Base-by-base conservation (phyloP, 805 yeast genomes). In the Suhomyces canberraensis region DNA sequence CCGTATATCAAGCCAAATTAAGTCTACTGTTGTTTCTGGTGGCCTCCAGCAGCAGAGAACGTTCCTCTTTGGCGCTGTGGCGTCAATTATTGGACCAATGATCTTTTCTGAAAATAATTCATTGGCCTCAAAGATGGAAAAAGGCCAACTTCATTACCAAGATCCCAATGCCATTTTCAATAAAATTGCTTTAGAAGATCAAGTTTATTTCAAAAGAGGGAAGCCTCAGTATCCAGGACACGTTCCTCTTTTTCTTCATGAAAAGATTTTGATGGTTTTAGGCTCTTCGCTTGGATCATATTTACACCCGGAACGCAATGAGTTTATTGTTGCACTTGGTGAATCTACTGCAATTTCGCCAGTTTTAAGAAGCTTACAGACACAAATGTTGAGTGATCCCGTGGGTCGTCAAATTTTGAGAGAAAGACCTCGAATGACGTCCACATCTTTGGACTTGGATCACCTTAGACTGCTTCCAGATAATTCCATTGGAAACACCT, bases 291-390 rank as follows among this genome's bases (percentile, higher is more conserved):
- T 85, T 14, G 91, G 90, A 16, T 83, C 96, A 0, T 79, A 69
- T 50, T 66, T 76, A 34, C 89, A 84, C 51, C 95, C 93, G 4
- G 88, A 82, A 49, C 62, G 81, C 38, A 86, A 86, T 40, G 78
- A 77, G 41, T 79, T 81, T 50, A 83, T 85, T 40, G 89, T 83
- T 16, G 89, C 85, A 25, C 67, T 85, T 47, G 98, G 98, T 1
- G 98, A 93, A 56, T 79, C 91, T 11, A 84, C 96, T 0, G 95
- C 96, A 6, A 68, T 84, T 27, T 79, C 83, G 8, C 73, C 71
- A 20, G 78, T 89, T 22, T 70, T 95, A 36, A 70, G 68, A 15
- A 61, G 70, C 11, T 60, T 93, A 39, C 78, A 87, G 47, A 67
- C 68, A 18, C 76, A 76, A 42, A 91, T 93, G 97, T 72, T 93